Base-by-base conservation (phyloP, 176 grass and related monocot genomes). In the Musa troglodytarum region DNA sequence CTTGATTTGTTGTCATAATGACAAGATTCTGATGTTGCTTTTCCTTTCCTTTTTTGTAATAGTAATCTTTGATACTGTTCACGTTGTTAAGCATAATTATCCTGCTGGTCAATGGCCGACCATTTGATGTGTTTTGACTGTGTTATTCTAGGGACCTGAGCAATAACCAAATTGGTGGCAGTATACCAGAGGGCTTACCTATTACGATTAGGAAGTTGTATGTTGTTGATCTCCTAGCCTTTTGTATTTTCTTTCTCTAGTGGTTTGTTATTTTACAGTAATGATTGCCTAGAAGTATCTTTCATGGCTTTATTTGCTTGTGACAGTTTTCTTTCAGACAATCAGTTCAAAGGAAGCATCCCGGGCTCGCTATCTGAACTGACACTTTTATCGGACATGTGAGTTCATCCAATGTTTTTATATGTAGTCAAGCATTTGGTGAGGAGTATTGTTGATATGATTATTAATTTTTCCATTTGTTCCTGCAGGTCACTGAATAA, bases 131-230 rank as follows among this genome's bases (percentile, higher is more conserved):
- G 34, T 43, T 19, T 69, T 19, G 13, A 1, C 17, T 8, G 16
- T 54, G 14, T 66, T 28, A 25, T 71, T 58, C 34, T 78, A 98
- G 94, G 86, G 89, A 93, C 90, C 86, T 98, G 67, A 93, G 94
- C 88, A 90, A 98, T 84, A 98, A 98, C 54, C 79, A 83, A 71
- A 90, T 98, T 15, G 86, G 72, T 59, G 94, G 94, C 74, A 83
- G 65, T 68, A 87, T 98, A 88, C 90, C 94, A 10, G 83, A 85
- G 50, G 85, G 90, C 75, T 87, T 92, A 77, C 94, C 94, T 78
- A 64, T 50, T 71, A 74, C 82, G 50, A 23, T 88, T 11, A 71
- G 56, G 67, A n/a, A 67, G 8, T 77, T 88, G 86, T 88, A 80
- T 75, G 52, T 52, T 75, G 5, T 58, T 53, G 24, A 10, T 16